phyloP scores from a whole-genome alignment of 2,329 filamentous ascomycete species.

The Scorias spongiosa region DNA sequence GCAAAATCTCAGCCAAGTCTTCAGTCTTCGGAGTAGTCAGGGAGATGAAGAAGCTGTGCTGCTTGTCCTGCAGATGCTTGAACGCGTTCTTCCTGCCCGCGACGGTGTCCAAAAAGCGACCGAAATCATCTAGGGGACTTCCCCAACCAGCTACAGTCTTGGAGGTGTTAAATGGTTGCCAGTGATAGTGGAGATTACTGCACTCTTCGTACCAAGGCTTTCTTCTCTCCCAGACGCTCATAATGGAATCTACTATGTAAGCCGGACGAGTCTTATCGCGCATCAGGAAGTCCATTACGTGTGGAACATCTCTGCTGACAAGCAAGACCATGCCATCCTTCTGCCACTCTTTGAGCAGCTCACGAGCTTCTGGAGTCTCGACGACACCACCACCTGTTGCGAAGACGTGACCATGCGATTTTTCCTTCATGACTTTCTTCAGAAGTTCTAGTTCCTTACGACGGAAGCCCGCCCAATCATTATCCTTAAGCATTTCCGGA shows the following conservation, averaged over 20 bases:
- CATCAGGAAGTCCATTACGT: conserved; percentile 77
- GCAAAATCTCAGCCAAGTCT: conserved; percentile 47
- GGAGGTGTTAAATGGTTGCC: conserved; percentile 43
- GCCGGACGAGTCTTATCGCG: conserved; percentile 82
- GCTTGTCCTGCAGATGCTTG: conserved; percentile 44
- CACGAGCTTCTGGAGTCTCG: conserved; percentile 65
- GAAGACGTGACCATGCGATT: conserved; percentile 63
- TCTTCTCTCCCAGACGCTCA: conserved; percentile 74
- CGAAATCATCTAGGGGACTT: conserved; percentile 44
- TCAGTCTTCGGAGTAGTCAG: conserved; percentile 67
- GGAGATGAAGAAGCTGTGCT: conserved; percentile 81
- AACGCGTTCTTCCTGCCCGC: conserved; percentile 44
- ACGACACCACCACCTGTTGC: conserved; percentile 91
- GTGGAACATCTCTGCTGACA: conserved; percentile 73
- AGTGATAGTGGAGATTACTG: conserved; percentile 89
- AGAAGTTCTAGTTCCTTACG: conserved; percentile 62
- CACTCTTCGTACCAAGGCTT: conserved; percentile 84
- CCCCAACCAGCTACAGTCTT: conserved; percentile 18
- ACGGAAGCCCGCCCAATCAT: conserved; percentile 81
- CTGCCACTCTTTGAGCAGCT: conserved; percentile 59
- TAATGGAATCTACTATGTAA: conserved; percentile 73
- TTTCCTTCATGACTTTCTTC: conserved; percentile 56
- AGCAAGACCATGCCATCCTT: conserved; percentile 73
- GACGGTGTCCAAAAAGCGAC: conserved; percentile 55
- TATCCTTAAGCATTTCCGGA: conserved; percentile 64